Conservation (phyloP, 2,329 filamentous ascomycete species). For the Penicillium sp. region DNA sequence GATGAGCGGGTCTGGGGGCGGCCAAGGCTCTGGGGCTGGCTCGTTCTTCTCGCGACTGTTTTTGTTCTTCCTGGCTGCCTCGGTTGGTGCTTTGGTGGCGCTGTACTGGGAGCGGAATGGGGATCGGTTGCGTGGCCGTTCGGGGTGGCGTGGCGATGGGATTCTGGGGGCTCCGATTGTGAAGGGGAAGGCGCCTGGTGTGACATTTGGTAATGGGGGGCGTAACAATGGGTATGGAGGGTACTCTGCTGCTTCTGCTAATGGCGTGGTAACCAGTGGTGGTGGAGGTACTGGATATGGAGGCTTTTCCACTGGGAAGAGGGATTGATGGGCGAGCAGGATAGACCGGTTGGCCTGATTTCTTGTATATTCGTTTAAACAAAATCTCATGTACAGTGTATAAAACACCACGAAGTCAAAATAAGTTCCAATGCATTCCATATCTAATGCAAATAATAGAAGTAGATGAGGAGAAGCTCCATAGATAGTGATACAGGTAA, state of each 20-base stretch:
- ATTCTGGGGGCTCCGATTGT: constrained; percentile 48
- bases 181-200: constrained; percentile 49
- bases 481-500: constrained; percentile 18
- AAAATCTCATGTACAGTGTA: constrained; percentile 1
- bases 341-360: not conserved
- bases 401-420: not conserved
- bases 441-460: constrained; percentile 20
- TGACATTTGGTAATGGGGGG: constrained; percentile 57
- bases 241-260: constrained; percentile 46
- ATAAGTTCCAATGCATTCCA: constrained; percentile 24
- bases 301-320: constrained; percentile 44
- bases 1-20: constrained; percentile 8
- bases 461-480: constrained; percentile 8
- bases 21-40: constrained; percentile 10
- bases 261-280: constrained; percentile 19
- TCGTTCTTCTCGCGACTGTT: constrained; percentile 34
- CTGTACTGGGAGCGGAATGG: constrained; percentile 41
- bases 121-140: constrained; percentile 22
- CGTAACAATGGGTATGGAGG: constrained; percentile 59
- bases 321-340: constrained; percentile 34
- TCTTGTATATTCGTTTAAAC: constrained; percentile 13
- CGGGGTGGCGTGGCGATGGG: constrained; percentile 49
- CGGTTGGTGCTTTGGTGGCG: constrained; percentile 37
- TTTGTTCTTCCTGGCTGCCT: constrained; percentile 40
- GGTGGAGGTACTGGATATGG: constrained; percentile 34